Conservation (phyloP, 73 alveolate species). For the Tetrahymena elliotti region DNA sequence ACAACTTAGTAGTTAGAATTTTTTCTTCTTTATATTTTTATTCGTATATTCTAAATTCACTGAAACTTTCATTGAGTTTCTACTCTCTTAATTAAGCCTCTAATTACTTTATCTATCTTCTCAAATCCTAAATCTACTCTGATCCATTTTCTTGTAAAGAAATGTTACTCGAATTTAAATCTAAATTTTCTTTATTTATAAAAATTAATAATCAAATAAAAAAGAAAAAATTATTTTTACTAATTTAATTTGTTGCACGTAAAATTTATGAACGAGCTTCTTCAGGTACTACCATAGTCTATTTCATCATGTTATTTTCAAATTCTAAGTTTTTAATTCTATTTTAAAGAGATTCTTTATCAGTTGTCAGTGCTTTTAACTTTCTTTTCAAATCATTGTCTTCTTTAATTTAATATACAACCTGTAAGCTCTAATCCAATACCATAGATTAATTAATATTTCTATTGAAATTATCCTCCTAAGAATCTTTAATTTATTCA, state of each 20-base stretch:
- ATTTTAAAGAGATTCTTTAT: background rate
- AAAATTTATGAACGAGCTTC: background rate
- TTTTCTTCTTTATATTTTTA: background rate
- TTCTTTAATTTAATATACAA: background rate
- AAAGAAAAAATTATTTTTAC: background rate
- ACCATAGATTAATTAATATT: background rate
- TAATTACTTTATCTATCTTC: background rate
- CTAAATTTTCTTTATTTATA: background rate
- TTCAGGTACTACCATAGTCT: background rate
- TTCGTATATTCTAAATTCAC: background rate
- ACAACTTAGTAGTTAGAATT: background rate
- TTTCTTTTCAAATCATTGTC: background rate
- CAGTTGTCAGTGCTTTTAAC: background rate
- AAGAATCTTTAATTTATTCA: background rate
- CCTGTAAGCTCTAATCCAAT: background rate
- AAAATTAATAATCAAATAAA: background rate
- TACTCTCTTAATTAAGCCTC: background rate
- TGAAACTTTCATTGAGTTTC: background rate
- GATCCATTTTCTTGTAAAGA: background rate
- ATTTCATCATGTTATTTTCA: background rate
- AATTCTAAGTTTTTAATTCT: background rate
- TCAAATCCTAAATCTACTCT: background rate
- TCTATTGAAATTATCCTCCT: background rate
- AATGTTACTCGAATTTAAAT: background rate
- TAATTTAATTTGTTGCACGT: background rate